These are phyloP conservation scores for Yamadazyma diospyri DNA, from an alignment of 1,139 yeast species.

Conservation along the genomic window DNA sequence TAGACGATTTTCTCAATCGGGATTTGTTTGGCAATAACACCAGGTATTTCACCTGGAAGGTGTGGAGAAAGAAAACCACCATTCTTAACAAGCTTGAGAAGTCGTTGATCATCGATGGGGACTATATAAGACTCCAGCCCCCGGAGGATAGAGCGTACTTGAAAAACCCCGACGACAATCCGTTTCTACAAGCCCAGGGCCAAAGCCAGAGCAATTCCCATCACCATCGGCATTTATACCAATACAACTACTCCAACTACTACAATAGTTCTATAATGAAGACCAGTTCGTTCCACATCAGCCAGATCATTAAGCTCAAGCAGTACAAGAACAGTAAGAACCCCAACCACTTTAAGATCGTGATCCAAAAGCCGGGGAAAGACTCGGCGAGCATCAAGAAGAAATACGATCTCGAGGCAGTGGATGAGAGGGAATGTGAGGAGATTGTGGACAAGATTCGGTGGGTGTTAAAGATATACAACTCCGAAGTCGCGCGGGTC, in stretches of 20 bases:
- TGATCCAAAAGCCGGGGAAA: conserved; percentile 57
- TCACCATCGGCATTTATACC: conserved; percentile 29
- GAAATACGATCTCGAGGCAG: conserved; percentile 85
- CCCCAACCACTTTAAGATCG: conserved; percentile 78
- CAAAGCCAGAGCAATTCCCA: conserved; percentile 14
- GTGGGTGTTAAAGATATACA: conserved; percentile 49
- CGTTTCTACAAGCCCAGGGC: conserved; percentile 15
- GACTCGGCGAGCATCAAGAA: conserved; percentile 41
- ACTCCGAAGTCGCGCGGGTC: conserved; percentile 15
- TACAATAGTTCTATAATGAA: conserved; percentile 53
- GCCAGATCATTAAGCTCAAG: conserved; percentile 73
- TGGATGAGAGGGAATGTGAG: conserved; percentile 54
- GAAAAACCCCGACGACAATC: conserved; percentile 42
- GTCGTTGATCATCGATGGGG: conserved; percentile 87
- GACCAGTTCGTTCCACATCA: conserved; percentile 83
- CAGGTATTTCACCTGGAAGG: conserved; percentile 58
- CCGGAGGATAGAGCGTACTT: conserved; percentile 55
- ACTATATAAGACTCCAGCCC: conserved; percentile 85
- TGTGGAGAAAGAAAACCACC: conserved; percentile 86
- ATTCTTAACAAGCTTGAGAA: conserved; percentile 80
- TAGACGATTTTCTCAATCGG: conserved; percentile 31
- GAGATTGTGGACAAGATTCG: conserved; percentile 72
- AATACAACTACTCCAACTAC: conserved; percentile 54
- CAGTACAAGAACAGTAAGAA: conserved; percentile 63
- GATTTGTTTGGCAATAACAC: conserved; percentile 23